A percentile compares a stretch with the other conserved stretches of the same genome.
Evolutionary conservation across 2,329 filamentous ascomycete genomes (phyloP).

Genomic region (Sarocladium kiliense): DNA sequence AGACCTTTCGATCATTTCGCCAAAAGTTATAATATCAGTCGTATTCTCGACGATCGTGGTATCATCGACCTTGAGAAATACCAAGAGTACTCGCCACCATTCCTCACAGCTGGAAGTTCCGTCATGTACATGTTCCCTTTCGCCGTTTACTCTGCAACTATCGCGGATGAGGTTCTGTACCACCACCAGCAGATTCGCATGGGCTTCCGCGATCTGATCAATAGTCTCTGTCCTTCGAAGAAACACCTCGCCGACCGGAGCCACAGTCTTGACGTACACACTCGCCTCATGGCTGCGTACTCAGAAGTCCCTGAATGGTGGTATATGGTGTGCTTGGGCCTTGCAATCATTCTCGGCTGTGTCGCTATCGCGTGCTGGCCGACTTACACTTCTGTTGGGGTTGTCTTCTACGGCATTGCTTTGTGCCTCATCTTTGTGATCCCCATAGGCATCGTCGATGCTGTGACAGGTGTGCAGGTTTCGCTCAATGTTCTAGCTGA

Average conservation of each 20-base stretch:
- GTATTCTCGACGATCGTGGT: constrained; percentile 34
- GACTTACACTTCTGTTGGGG: constrained; percentile 45
- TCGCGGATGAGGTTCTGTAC: constrained; percentile 46
- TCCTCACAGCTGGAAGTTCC: constrained; percentile 43
- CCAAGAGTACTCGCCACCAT: constrained; percentile 45
- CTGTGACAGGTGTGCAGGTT: constrained; percentile 47
- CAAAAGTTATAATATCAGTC: constrained; percentile 40
- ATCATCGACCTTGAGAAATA: constrained; percentile 42
- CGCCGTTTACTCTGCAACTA: constrained; percentile 45
- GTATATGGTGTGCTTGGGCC: constrained; percentile 38
- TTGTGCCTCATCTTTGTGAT: constrained; percentile 47
- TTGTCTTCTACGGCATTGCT: constrained; percentile 45
- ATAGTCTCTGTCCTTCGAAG: constrained; percentile 39
- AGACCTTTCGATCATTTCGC: constrained; percentile 45
- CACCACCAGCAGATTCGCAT: constrained; percentile 45
- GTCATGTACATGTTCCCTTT: constrained; percentile 52
- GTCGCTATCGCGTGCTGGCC: constrained; percentile 42
- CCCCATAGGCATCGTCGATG: constrained; percentile 46
- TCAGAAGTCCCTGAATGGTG: constrained; percentile 50
- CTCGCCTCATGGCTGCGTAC: constrained; percentile 42
- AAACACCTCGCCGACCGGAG: constrained; percentile 25
- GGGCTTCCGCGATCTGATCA: constrained; percentile 42
- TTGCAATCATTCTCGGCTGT: constrained; percentile 40
- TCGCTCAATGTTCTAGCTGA: constrained; percentile 49
- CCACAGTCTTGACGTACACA: constrained; percentile 42